Percentiles rank a stretch among this genome's conserved stretches.
These are phyloP conservation scores for Collybia mongolica DNA, from an alignment of 768 basidiomycete species.

Conservation along the genomic window DNA sequence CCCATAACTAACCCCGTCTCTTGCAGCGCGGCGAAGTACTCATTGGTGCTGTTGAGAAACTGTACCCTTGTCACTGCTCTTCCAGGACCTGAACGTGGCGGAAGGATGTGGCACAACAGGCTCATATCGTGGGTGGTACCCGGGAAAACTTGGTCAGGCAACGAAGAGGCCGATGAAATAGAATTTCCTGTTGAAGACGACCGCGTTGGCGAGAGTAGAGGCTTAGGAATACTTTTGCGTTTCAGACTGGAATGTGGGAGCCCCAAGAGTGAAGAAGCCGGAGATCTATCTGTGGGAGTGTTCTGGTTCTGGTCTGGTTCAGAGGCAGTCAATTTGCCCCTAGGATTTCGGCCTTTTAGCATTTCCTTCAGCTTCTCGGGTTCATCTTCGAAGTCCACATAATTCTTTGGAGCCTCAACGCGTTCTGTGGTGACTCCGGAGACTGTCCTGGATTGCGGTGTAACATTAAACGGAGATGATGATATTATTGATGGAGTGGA, in stretches of 20 bases:
- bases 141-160: constrained; percentile 13
- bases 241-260: constrained; percentile 11
- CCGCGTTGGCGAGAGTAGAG: constrained; percentile 44
- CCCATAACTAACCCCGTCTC: constrained; percentile 57
- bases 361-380: constrained; percentile 73
- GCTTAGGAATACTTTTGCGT: constrained; percentile 37
- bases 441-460: constrained; percentile 61
- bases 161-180: constrained; percentile 34
- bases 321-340: constrained; percentile 26
- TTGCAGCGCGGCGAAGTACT: constrained; percentile 53
- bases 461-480: constrained; percentile 49
- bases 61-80: constrained; percentile 46
- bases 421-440: constrained; percentile 71
- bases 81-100: constrained; percentile 37
- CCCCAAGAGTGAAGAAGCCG: constrained; percentile 25
- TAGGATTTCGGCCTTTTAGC: constrained; percentile 53
- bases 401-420: constrained; percentile 76
- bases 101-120: constrained; percentile 45
- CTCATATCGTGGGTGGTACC: constrained; percentile 25
- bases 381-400: constrained; percentile 82
- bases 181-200: constrained; percentile 41
- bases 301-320: neutral
- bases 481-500: constrained; percentile 39
- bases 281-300: constrained; percentile 11
- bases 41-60: constrained; percentile 34